phyloP scores from a whole-genome alignment of 805 yeast species.

The Metschnikowia cerradonensis region DNA sequence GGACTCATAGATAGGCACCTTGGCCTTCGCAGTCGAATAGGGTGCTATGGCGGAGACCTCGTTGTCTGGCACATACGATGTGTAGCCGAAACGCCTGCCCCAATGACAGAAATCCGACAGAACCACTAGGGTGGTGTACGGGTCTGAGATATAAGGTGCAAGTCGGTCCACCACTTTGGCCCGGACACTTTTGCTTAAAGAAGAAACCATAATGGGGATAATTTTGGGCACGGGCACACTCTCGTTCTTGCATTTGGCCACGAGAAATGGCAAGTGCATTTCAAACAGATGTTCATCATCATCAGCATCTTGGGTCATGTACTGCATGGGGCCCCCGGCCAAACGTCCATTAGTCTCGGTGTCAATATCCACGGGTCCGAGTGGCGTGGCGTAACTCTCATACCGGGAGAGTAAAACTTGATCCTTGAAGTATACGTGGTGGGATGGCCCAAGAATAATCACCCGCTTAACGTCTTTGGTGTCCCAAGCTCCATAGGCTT shows the following conservation, averaged over 20 bases:
- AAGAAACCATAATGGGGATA: constrained; percentile 79
- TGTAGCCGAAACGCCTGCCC: constrained; percentile 50
- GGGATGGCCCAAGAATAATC: constrained; percentile 89
- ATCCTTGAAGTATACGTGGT: constrained; percentile 74
- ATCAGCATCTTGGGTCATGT: constrained; percentile 60
- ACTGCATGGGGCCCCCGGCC: constrained; percentile 38
- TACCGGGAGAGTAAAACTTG: constrained; percentile 52
- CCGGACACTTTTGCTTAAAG: constrained; percentile 45
- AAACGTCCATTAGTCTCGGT: constrained; percentile 37
- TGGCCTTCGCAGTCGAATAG: constrained; percentile 8
- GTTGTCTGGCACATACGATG: constrained; percentile 26
- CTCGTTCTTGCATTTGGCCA: constrained; percentile 40
- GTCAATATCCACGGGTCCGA: constrained; percentile 74
- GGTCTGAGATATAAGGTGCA: constrained; percentile 50
- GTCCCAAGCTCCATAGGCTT: constrained; percentile 73
- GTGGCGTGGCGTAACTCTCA: constrained; percentile 68
- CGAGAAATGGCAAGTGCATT: constrained; percentile 83
- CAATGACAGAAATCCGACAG: constrained; percentile 96
- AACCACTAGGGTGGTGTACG: constrained; percentile 64
- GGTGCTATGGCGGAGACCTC: constrained; percentile 7
- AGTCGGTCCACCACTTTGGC: constrained; percentile 45
- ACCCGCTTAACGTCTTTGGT: constrained; percentile 53
- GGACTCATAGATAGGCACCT: constrained; percentile 56
- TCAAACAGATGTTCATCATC: constrained; percentile 90
- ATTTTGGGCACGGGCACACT: constrained; percentile 42